Base-by-base conservation (phyloP, 1,139 yeast genomes). In the Kurtzmaniella quercitrusa region DNA sequence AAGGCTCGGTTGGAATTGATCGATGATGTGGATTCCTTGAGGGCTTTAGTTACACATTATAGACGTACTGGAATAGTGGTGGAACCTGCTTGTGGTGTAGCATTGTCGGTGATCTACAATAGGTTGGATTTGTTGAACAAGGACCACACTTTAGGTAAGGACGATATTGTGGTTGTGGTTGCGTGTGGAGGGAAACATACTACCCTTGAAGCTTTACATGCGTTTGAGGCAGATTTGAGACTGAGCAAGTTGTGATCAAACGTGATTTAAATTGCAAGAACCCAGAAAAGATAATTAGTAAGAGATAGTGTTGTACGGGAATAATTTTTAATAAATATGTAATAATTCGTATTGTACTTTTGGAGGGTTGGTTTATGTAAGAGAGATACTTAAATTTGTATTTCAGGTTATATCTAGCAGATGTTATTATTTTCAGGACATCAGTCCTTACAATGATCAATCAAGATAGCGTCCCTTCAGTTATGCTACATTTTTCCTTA, bases 81-180 rank as follows among this genome's bases (percentile, higher is more conserved):
- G 0, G 91, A 85, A 55, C 89, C 90, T 0, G 89, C 91, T 1
- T 85, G 91, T 64, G 90, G 89, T 10, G 90, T 88, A 1, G 75
- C 89, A 0, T 53, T 84, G 25, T 76, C 82, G 15, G 63, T 77
- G 8, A 69, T 75, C 2, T 78, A 78, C 54, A 61, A 72, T 41
- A 60, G 59, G 36, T 54, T 60, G 7, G 65, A 65, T 8, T 51
- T 70, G 19, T 51, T 78, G 18, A 58, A 58, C 37, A 52, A 57
- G 11, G 54, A 58, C 25, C 59, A 70, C 37, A 63, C 62, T 1
- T 55, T 66, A 21, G 59, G 78, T 44, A 45, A 53, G 0, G 45
- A 61, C 1, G 77, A 78, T 38, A 85, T 81, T 46, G 70, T 75
- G 4, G 66, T 82, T 1, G 73, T 82, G 2, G 62, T 81, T 12